A percentile compares a stretch with the other conserved stretches of the same genome.
Evolutionary conservation across 106 monocot species (phyloP).

Genomic region (Dioscorea alata): DNA sequence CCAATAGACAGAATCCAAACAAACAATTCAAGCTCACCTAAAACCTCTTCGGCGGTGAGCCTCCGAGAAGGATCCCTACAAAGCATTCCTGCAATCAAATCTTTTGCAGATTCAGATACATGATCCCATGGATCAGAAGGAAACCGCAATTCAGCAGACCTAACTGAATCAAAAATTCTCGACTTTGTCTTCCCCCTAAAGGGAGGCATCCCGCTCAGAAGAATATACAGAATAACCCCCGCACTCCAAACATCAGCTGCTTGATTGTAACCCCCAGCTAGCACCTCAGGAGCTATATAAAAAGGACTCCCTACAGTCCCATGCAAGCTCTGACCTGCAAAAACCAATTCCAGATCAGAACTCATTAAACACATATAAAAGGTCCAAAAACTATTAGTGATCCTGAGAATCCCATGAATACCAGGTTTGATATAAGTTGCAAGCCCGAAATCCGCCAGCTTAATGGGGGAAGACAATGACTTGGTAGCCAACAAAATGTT

Average conservation of each 20-base stretch:
- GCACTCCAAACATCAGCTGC: conserved; percentile 95
- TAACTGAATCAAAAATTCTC: conserved; percentile 73
- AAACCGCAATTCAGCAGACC: conserved; percentile 58
- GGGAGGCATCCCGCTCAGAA: conserved; percentile 87
- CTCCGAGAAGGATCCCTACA: conserved; percentile 56
- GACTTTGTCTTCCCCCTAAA: conserved; percentile 99
- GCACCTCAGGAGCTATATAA: conserved; percentile 92
- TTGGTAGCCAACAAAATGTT: conserved; percentile 74
- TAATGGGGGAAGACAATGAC: conserved; percentile 63
- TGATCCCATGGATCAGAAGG: conserved; percentile 69
- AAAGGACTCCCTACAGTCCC: conserved; percentile 94
- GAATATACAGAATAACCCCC: conserved; percentile 87
- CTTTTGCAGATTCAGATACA: conserved; percentile 71
- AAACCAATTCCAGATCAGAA: neutral
- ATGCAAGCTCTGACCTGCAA: conserved; percentile 65
- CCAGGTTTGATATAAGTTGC: conserved; percentile 85
- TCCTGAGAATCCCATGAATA: conserved; percentile 9
- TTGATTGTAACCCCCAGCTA: conserved; percentile 84
- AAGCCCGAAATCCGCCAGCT: conserved; percentile 89
- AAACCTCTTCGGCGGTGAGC: conserved; percentile 56
- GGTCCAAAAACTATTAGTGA: neutral
- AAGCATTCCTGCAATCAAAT: conserved; percentile 69
- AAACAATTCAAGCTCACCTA: conserved; percentile 38
- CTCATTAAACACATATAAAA: neutral
- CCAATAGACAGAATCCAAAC: neutral